phyloP scores from a whole-genome alignment of 345 rosid species.

The Eucalyptus regnans region DNA sequence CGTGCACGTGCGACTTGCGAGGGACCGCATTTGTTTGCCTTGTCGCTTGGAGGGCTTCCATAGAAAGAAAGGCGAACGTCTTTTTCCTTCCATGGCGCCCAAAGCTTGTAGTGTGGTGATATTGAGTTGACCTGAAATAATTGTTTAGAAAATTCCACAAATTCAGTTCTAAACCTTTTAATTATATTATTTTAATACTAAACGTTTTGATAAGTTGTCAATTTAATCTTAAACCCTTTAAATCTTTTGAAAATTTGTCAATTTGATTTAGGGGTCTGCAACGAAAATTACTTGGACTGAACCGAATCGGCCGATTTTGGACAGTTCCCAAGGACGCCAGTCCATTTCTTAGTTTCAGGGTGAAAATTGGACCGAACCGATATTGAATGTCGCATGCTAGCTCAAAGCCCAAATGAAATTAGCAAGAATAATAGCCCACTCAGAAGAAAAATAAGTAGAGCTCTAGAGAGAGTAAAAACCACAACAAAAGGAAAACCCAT shows the following conservation, averaged over 20 bases:
- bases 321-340: no score
- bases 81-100: not conserved
- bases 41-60: not conserved
- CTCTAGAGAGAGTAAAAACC: not conserved
- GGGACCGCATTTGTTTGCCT: not conserved
- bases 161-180: no score
- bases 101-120: not conserved
- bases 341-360: no score
- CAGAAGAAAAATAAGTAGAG: not conserved
- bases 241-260: no score
- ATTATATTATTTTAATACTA: no score
- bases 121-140: not conserved
- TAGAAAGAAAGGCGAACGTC: not conserved
- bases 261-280: not conserved
- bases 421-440: not conserved
- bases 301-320: accelerated
- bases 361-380: no score
- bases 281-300: not conserved
- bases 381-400: not conserved
- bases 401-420: not conserved
- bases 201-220: no score
- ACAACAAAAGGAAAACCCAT: not conserved
- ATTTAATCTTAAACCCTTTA: no score
- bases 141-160: no score
- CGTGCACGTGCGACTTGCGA: not conserved